Base-by-base conservation (phyloP, 345 rosid species). In the Iberis pinnata region DNA sequence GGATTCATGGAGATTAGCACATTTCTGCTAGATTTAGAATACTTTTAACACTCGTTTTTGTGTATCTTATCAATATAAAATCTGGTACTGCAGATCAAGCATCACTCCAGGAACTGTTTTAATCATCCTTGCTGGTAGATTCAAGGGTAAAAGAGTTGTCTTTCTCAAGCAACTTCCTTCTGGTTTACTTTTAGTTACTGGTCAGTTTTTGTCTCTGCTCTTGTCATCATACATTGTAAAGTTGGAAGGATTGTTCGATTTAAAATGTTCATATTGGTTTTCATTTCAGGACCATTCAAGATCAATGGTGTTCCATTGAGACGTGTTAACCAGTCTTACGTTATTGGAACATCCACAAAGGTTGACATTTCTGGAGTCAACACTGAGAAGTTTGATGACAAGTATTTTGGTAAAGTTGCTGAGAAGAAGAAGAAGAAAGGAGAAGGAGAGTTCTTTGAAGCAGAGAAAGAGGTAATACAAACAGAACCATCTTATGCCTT, bases 101-200 rank as follows among this genome's bases (percentile, higher is more conserved):
- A 75, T 85, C 39, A 78, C 89, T 12, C 87, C 95, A 1, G 95
- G 95, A 7, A 78, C 89, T 8, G 89, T 86, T 49, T 53, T 85
- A 70, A 86, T 89, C 68, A 58, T 89, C 9, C 81, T 85, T 45
- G 84, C 93, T 14, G 97, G 97, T 49, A 79, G 93, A 71, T 89
- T 83, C 62, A 85, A 77, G 81, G 97, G 97, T 1, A 86, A 89
- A 74, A 86, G 95, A 65, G 89, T 83, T 59, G 95, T 89, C 43
- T 86, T 86, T 31, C 54, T 89, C 51, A 89, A 86, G 79, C 89
- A 87, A 57, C 95, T 87, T 52, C 0, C 89, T 29, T 84, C 95
- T 35, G 98, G 96, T 14, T 48, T 79, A 68, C 74, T 76, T 61
- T 25, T 79, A 17, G 77, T 76, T 0, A 64, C 78, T 10, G 81